Conservation (phyloP, 225 moss, liverwort and hornwort species). For the Lunularia cruciata region DNA sequence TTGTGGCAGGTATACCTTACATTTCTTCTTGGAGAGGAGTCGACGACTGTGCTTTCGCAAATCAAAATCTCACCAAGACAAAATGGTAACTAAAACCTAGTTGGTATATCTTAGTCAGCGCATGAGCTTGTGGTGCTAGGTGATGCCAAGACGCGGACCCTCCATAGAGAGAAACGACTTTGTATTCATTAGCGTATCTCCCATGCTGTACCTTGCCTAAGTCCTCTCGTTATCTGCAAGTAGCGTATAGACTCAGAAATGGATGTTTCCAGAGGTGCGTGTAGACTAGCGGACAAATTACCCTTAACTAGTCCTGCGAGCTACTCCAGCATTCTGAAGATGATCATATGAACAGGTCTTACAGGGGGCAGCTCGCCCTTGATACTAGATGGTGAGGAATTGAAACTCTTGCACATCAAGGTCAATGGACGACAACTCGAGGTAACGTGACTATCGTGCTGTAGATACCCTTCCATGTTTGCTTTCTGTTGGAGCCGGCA, state of each 20-base stretch:
- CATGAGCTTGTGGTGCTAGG: neutral
- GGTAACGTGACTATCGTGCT: too few relatives aligned
- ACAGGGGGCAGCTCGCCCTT: conserved; percentile 54
- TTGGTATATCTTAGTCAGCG: neutral
- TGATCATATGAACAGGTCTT: neutral
- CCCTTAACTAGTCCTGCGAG: too few relatives aligned
- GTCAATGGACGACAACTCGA: conserved; percentile 57
- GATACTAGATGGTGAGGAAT: conserved; percentile 72
- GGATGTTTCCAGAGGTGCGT: too few relatives aligned
- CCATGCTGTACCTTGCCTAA: too few relatives aligned
- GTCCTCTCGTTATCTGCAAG: too few relatives aligned
- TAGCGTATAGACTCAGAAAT: too few relatives aligned
- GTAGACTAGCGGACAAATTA: too few relatives aligned
- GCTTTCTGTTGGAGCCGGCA: too few relatives aligned
- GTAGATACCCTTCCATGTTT: too few relatives aligned
- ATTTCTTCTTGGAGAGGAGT: conserved; percentile 78
- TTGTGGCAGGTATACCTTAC: conserved; percentile 64
- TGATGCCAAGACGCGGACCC: neutral
- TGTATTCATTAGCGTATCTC: too few relatives aligned
- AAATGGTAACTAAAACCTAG: conserved; percentile 4
- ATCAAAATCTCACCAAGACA: conserved; percentile 68
- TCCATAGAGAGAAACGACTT: too few relatives aligned
- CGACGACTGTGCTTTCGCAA: conserved; percentile 70
- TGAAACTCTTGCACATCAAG: conserved; percentile 73
- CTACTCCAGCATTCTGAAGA: too few relatives aligned